These are phyloP conservation scores for Pseudozyma thailandica DNA, from an alignment of 1,284 basidiomycete genomes.

Conservation along the genomic window DNA sequence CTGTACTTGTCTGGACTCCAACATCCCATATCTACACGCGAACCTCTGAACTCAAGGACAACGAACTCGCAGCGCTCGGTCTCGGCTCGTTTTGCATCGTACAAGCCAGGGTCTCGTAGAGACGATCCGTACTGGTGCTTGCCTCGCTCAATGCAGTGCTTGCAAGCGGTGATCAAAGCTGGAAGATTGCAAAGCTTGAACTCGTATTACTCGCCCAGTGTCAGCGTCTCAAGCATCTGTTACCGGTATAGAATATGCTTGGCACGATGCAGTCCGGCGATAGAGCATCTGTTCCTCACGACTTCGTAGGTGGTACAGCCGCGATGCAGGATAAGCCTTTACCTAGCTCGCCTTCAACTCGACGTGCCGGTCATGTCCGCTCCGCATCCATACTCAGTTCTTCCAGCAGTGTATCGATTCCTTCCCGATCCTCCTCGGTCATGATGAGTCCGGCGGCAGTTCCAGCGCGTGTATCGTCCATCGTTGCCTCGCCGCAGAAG, in stretches of 20 bases:
- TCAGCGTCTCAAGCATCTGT: too few species aligned
- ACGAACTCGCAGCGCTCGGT: too few species aligned
- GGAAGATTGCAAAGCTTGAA: too few species aligned
- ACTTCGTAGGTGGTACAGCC: not conserved
- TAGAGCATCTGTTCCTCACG: not conserved
- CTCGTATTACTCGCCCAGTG: too few species aligned
- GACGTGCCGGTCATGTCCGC: constrained; percentile 29
- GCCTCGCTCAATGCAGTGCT: too few species aligned
- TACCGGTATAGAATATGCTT: constrained; percentile 7
- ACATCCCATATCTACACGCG: too few species aligned
- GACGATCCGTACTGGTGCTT: too few species aligned
- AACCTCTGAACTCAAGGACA: too few species aligned
- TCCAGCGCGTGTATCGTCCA: constrained; percentile 36
- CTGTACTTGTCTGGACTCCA: too few species aligned
- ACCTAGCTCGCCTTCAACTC: constrained; percentile 1
- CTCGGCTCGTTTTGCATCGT: too few species aligned
- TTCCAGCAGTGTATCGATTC: constrained; percentile 46
- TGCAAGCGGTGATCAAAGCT: too few species aligned
- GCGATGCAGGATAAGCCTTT: not conserved
- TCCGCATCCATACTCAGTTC: constrained; percentile 44
- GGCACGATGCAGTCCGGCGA: constrained; percentile 14
- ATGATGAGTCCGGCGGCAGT: constrained; percentile 32
- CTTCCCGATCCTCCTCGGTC: constrained; percentile 45
- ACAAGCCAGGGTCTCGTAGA: too few species aligned
- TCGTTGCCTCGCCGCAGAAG: constrained; percentile 17